Base-by-base conservation (phyloP, 2,329 filamentous ascomycete species). In the Camillea tinctor region DNA sequence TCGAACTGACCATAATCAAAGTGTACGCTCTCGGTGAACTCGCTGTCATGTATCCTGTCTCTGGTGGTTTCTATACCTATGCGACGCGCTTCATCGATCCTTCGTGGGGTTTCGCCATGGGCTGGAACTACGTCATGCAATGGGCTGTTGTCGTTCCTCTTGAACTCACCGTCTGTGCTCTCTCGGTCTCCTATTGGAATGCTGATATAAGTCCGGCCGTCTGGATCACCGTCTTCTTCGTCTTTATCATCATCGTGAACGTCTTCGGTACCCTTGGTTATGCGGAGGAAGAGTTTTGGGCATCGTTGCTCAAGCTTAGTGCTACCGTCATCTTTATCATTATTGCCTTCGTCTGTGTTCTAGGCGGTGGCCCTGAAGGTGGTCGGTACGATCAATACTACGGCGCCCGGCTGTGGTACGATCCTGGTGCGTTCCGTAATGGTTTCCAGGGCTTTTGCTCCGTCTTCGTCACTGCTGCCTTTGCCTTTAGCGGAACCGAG, bases 401-500 rank as follows among this genome's bases (percentile, higher is more conserved):
- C 68, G 81, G 84, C 15, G 79, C 79, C 0, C 76, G 78, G 4
- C 77, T 79, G 36, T 83, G 82, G 81, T 70, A 81, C 57, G 70
- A 81, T 22, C 77, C 81, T 0, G 81, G 81, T 20, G 80, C 81
- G 0, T 93, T 92, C 73, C 77, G 88, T 70, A 85, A 91, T 68
- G 89, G 89, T 24, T 92, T 92, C 77, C 88, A 89, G 64, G 90
- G 90, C 1, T 84, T 92, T 63, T 92, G 88, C 72, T 83, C 81
- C 60, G 87, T 88, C 55, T 90, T 91, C 64, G 88, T 92, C 54
- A 91, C 86, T 1, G 88, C 89, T 2, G 88, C 89, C 3, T 92
- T 92, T 69, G 79, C 89, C 21, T 92, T 91, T 70, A 84, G 86
- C 17, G 89, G 89, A 15, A 91, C 89, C 0, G 89, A 92, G 70